A percentile compares a stretch with the other conserved stretches of the same genome.
phyloP scores from a whole-genome alignment of 352 stramenopile genomes.

The Globisporangium takayamanum region DNA sequence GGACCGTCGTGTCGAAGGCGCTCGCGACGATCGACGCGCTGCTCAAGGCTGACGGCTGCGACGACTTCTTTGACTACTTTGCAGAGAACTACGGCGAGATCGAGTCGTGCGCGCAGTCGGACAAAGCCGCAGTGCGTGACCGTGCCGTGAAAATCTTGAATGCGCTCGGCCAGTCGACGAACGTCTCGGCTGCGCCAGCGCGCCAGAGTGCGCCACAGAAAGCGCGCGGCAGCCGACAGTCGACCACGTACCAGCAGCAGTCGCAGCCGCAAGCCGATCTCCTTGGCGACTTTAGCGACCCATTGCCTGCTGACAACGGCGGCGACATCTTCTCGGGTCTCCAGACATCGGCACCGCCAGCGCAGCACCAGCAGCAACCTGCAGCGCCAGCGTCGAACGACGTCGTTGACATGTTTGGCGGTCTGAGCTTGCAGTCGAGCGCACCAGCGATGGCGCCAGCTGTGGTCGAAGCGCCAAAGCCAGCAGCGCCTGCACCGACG shows the following conservation, averaged over 20 bases:
- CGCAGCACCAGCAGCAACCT: slow-evolving; percentile 15
- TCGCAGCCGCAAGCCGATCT: slow-evolving; percentile 53
- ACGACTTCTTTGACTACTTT: slow-evolving; percentile 84
- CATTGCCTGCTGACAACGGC: slow-evolving; percentile 22
- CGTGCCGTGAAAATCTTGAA: slow-evolving; percentile 72
- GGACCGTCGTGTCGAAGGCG: slow-evolving; percentile 90
- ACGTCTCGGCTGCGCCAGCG: slow-evolving; percentile 17
- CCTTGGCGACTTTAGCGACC: slow-evolving; percentile 60
- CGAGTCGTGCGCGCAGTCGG: slow-evolving; percentile 57
- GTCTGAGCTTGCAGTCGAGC: slow-evolving; percentile 51
- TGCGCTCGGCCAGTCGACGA: slow-evolving; percentile 41
- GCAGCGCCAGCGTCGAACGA: slow-evolving; percentile 25
- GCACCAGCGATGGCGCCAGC: slow-evolving; percentile 12
- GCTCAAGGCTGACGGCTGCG: slow-evolving; percentile 70
- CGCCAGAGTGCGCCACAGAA: slow-evolving; percentile 9
- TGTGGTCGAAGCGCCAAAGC: slow-evolving; percentile 1
- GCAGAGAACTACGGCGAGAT: slow-evolving; percentile 73
- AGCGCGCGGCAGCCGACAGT: slow-evolving; percentile 4
- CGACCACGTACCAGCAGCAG: slow-evolving; percentile 25
- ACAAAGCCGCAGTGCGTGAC: slow-evolving; percentile 74
- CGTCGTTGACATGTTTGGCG: slow-evolving; percentile 72
- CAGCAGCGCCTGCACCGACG: slow-evolving; percentile 13
- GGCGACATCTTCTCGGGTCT: slow-evolving; percentile 56
- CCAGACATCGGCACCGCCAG: slow-evolving; percentile 29
- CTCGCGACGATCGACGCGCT: slow-evolving; percentile 91